Conservation (phyloP, 176 grass and related monocot genomes). For the Microstegium vimineum region DNA sequence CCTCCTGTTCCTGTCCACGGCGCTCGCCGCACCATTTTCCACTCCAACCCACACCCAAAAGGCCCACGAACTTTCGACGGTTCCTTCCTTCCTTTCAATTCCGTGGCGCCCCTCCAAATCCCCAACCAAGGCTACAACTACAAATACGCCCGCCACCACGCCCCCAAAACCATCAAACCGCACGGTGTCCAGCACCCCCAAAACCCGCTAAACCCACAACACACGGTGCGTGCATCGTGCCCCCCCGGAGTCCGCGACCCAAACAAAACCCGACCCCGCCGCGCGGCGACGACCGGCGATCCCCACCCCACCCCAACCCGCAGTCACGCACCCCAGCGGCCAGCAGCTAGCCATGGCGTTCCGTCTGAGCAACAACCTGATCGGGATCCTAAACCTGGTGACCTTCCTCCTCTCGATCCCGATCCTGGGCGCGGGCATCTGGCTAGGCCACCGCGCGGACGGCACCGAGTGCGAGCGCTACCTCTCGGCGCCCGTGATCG, state of each 20-base stretch:
- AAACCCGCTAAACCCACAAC: not conserved
- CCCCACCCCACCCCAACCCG: not conserved
- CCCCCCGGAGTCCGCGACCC: too few relatives aligned
- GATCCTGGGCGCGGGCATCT: conserved; percentile 73
- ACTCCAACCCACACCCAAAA: not conserved
- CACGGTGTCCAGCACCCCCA: not conserved
- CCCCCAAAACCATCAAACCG: not conserved
- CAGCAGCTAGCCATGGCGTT: conserved; percentile 42
- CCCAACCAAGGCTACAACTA: not conserved
- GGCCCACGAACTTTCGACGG: conserved; percentile 35
- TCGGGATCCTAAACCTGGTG: conserved; percentile 73
- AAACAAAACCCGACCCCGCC: too few relatives aligned
- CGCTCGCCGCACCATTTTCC: not conserved
- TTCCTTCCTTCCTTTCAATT: not conserved
- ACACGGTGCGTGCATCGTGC: not conserved
- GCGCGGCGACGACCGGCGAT: too few relatives aligned
- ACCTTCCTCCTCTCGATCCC: conserved; percentile 85
- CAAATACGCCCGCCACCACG: conserved; percentile 21
- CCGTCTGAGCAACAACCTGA: conserved; percentile 79
- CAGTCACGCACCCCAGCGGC: too few relatives aligned
- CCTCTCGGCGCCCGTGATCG: conserved; percentile 55
- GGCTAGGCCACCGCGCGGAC: conserved; percentile 45
- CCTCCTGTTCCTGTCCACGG: not conserved
- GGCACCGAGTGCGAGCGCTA: conserved; percentile 92
- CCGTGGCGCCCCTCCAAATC: not conserved